phyloP scores from a whole-genome alignment of 164 flowering plant species.

The Paratinospora sagittata region DNA sequence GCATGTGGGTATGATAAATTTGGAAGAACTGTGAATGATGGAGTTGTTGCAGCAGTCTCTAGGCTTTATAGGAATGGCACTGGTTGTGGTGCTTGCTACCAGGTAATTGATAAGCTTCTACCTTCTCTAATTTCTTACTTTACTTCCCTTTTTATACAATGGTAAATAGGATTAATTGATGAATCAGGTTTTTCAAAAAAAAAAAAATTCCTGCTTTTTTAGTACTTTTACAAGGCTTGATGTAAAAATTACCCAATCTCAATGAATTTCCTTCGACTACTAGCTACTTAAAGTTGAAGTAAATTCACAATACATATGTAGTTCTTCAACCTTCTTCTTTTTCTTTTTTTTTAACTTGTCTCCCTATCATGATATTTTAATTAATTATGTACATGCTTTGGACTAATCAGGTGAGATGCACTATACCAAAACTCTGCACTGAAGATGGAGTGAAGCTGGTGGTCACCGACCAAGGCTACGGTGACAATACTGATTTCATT shows the following conservation, averaged over 20 bases:
- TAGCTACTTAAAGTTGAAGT: neutral
- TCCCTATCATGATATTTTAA: no score
- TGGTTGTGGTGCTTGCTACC: slow-evolving; percentile 91
- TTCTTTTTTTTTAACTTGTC: no score
- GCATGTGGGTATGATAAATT: slow-evolving; percentile 86
- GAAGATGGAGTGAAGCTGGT: slow-evolving; percentile 55
- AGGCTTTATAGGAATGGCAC: slow-evolving; percentile 59
- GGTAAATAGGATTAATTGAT: no score
- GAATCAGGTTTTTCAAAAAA: no score
- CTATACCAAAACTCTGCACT: slow-evolving; percentile 40
- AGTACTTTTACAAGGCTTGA: neutral
- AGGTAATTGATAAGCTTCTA: slow-evolving; percentile 25
- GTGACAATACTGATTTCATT: slow-evolving; percentile 78
- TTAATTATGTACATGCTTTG: neutral
- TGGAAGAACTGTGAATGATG: slow-evolving; percentile 67
- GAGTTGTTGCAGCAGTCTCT: slow-evolving; percentile 59
- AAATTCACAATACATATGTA: neutral
- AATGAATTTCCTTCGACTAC: neutral
- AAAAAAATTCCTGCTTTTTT: neutral
- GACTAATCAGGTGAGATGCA: slow-evolving; percentile 67
- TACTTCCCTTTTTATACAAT: no score
- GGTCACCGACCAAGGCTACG: slow-evolving; percentile 79
- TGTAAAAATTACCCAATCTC: neutral
- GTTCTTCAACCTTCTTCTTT: neutral
- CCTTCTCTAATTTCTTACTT: neutral